Conservation (phyloP, 1,284 basidiomycete species). For the Schizopora paradoxa region DNA sequence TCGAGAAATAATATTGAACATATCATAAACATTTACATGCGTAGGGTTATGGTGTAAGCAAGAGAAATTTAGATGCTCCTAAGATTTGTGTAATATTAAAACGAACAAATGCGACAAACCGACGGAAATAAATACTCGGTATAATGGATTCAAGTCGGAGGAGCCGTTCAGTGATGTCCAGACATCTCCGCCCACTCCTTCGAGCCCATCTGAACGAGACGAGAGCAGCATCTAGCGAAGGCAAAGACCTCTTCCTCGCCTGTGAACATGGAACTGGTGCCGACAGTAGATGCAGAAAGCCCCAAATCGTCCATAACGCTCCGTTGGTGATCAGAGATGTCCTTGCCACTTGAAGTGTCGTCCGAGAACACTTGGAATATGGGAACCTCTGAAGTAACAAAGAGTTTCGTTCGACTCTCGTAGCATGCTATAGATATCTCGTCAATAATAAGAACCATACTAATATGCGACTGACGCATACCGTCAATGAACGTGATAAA, state of each 20-base stretch:
- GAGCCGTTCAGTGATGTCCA: slow-evolving; percentile 21
- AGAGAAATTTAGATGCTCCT: too few relatives aligned
- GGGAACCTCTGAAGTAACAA: slow-evolving; percentile 86
- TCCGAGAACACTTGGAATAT: slow-evolving; percentile 86
- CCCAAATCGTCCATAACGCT: slow-evolving; percentile 91
- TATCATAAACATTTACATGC: too few relatives aligned
- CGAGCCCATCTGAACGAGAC: slow-evolving; percentile 89
- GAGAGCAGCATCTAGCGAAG: slow-evolving; percentile 87
- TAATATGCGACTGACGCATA: slow-evolving; percentile 28
- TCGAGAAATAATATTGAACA: too few relatives aligned
- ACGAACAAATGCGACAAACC: too few relatives aligned
- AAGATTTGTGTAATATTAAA: too few relatives aligned
- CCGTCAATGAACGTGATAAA: slow-evolving; percentile 99
- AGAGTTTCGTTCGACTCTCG: slow-evolving; percentile 86
- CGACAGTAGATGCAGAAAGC: slow-evolving; percentile 68
- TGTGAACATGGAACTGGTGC: slow-evolving; percentile 81
- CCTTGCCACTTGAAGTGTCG: slow-evolving; percentile 38
- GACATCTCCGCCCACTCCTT: slow-evolving; percentile 77
- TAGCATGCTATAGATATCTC: slow-evolving; percentile 62
- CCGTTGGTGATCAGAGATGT: slow-evolving; percentile 76
- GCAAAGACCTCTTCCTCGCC: slow-evolving; percentile 95
- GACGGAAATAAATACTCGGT: too few relatives aligned
- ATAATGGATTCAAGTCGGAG: too few relatives aligned
- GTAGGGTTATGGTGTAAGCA: too few relatives aligned
- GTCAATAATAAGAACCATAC: slow-evolving; percentile 9